phyloP scores from a whole-genome alignment of 2,329 filamentous ascomycete species.

The Botrytis fabae region DNA sequence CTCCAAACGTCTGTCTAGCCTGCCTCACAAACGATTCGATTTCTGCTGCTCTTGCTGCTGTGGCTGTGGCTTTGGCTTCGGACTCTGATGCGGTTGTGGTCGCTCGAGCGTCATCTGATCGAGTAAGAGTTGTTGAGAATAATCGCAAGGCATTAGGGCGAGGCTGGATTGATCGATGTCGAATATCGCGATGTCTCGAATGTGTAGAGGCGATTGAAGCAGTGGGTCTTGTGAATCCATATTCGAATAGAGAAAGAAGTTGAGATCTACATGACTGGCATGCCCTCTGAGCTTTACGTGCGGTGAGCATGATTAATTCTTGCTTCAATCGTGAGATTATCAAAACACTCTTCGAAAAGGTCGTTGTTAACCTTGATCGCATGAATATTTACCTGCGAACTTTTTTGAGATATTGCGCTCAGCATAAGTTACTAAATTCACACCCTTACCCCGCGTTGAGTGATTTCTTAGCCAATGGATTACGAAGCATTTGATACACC shows the following conservation, averaged over 20 bases:
- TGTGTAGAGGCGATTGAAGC: slow-evolving; percentile 20
- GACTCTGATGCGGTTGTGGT: neutral
- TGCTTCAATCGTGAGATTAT: neutral
- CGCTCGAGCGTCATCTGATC: slow-evolving; percentile 22
- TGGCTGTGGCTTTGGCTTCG: neutral
- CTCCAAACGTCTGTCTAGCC: slow-evolving; percentile 73
- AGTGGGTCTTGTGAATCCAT: slow-evolving; percentile 38
- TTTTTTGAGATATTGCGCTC: neutral
- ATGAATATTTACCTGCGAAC: neutral
- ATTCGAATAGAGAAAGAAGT: slow-evolving; percentile 40
- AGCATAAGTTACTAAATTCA: neutral
- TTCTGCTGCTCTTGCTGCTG: slow-evolving; percentile 36
- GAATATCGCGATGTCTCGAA: slow-evolving; percentile 21
- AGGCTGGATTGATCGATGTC: slow-evolving; percentile 25
- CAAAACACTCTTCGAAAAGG: neutral
- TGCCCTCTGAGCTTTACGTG: slow-evolving; percentile 35
- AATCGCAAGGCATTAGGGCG: slow-evolving; percentile 24
- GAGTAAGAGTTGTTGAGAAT: slow-evolving; percentile 30
- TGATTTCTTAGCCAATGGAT: neutral
- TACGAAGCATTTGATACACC: slow-evolving; percentile 4
- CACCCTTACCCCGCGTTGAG: neutral
- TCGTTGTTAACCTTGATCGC: neutral
- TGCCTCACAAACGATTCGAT: slow-evolving; percentile 67
- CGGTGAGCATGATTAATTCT: slow-evolving; percentile 35
- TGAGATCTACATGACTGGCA: slow-evolving; percentile 42